Percentiles rank a stretch among this genome's conserved stretches.
These are phyloP conservation scores for Epichloe gansuensis DNA, from an alignment of 2,329 filamentous ascomycete genomes.

Conservation along the genomic window DNA sequence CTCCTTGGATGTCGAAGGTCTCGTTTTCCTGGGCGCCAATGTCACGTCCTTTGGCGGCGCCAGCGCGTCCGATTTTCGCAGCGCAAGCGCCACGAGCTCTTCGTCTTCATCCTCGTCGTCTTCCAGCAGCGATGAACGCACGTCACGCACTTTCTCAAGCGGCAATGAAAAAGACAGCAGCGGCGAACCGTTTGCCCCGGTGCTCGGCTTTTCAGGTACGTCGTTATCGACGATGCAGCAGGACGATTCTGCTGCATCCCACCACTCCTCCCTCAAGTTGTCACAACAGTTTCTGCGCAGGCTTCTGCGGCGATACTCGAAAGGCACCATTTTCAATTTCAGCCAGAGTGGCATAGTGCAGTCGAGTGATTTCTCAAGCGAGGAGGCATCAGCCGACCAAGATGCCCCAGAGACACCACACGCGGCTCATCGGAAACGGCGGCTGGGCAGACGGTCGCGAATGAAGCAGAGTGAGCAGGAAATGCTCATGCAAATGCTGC, in stretches of 20 bases:
- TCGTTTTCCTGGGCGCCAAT: slow-evolving; percentile 1
- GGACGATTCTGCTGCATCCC: slow-evolving; percentile 12
- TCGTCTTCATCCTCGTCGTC: slow-evolving; percentile 5
- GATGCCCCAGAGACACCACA: not conserved
- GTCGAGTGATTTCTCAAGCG: slow-evolving; percentile 17
- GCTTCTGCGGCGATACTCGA: slow-evolving; percentile 31
- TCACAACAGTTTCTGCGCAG: slow-evolving; percentile 26
- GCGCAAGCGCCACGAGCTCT: slow-evolving; percentile 17
- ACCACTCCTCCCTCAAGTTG: slow-evolving; percentile 12
- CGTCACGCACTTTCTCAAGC: not conserved
- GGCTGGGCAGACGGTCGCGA: not conserved
- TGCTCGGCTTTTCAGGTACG: slow-evolving; percentile 26
- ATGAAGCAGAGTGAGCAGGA: slow-evolving; percentile 11
- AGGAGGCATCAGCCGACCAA: slow-evolving; percentile 8
- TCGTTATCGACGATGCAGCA: slow-evolving; percentile 17
- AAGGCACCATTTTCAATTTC: slow-evolving; percentile 33
- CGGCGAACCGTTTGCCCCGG: slow-evolving; percentile 5
- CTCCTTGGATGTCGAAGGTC: not conserved
- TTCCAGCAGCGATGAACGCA: slow-evolving; percentile 13
- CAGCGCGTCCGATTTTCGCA: not conserved
- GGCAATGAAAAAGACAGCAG: slow-evolving; percentile 1
- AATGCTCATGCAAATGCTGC: slow-evolving; percentile 23
- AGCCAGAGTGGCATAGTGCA: slow-evolving; percentile 24
- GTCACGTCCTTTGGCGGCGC: slow-evolving; percentile 1
- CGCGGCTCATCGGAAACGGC: not conserved